Percentiles rank a stretch among this genome's conserved stretches.
Evolutionary conservation across 345 rosid genomes (phyloP).

Genomic region (Kernera saxatilis): DNA sequence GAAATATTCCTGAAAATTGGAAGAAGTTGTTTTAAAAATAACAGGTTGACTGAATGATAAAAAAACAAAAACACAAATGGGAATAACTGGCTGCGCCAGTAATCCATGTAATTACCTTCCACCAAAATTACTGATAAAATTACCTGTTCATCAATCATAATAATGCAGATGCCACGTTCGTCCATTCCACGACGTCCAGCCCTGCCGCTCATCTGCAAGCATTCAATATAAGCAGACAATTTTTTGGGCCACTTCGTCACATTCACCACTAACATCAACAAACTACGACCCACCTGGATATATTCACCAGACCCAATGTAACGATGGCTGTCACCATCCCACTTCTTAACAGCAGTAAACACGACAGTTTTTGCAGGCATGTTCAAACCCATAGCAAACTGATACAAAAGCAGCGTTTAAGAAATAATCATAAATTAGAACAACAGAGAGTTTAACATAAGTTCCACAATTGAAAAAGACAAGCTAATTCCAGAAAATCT

Average conservation of each 20-base stretch:
- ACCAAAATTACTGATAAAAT: not conserved
- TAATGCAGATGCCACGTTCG: slow-evolving; percentile 91
- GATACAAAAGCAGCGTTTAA: slow-evolving; percentile 20
- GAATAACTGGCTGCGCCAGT: not conserved
- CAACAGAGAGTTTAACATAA: not conserved
- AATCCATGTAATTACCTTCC: not conserved
- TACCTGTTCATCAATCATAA: slow-evolving; percentile 97
- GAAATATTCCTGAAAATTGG: not conserved
- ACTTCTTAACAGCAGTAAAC: slow-evolving; percentile 88
- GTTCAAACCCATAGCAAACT: slow-evolving; percentile 99
- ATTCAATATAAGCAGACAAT: slow-evolving; percentile 16
- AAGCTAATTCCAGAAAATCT: slow-evolving; percentile 28
- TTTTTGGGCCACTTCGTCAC: not conserved
- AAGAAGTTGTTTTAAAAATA: not conserved
- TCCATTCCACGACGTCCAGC: slow-evolving; percentile 99
- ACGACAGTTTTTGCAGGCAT: slow-evolving; percentile 99
- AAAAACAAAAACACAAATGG: not conserved
- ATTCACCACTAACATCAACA: slow-evolving; percentile 3
- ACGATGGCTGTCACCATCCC: slow-evolving; percentile 99
- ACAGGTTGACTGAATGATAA: not conserved
- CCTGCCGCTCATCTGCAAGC: slow-evolving; percentile 91
- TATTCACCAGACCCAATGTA: slow-evolving; percentile 95
- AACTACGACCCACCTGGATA: slow-evolving; percentile 69
- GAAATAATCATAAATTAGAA: not conserved
- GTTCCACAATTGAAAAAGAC: slow-evolving; percentile 4